Evolutionary conservation across 148 eudicot species (phyloP).

Genomic region (Simmondsia chinensis): DNA sequence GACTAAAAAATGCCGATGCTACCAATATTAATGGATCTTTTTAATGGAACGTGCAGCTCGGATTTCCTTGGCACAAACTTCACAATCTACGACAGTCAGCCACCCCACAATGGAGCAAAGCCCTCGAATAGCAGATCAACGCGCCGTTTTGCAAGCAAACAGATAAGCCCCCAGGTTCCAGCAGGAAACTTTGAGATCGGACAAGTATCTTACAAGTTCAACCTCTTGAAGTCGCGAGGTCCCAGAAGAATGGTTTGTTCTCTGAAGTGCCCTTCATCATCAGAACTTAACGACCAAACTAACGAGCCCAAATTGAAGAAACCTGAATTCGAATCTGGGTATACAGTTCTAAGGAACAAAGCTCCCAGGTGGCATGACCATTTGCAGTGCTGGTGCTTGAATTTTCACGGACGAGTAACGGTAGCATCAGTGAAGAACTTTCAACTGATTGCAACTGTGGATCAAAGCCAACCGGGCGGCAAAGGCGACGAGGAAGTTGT

Average conservation of each 20-base stretch:
- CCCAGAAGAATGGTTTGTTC: constrained; percentile 91
- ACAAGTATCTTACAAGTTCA: constrained; percentile 75
- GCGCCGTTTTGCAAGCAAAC: constrained; percentile 89
- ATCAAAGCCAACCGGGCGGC: constrained; percentile 83
- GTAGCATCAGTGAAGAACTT: constrained; percentile 96
- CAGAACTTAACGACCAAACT: constrained; percentile 17
- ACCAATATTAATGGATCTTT: neutral
- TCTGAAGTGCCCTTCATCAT: constrained; percentile 42
- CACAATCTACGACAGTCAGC: constrained; percentile 75
- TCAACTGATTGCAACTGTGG: constrained; percentile 73
- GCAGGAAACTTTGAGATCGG: constrained; percentile 89
- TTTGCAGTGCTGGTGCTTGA: constrained; percentile 96
- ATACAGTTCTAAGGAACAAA: constrained; percentile 66
- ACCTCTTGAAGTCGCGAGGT: constrained; percentile 88
- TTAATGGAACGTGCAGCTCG: constrained; percentile 39
- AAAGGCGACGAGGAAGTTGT: constrained; percentile 86
- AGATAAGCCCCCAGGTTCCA: constrained; percentile 88
- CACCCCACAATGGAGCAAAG: constrained; percentile 76
- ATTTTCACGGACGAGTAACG: constrained; percentile 92
- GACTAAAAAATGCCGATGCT: too few relatives aligned
- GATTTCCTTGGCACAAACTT: constrained; percentile 98
- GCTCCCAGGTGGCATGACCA: constrained; percentile 97
- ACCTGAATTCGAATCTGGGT: constrained; percentile 18
- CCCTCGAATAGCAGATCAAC: constrained; percentile 58
- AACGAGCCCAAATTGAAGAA: constrained; percentile 18